Conservation (phyloP, 2,329 filamentous ascomycete genomes). For the Tolypocladium inflatum region DNA sequence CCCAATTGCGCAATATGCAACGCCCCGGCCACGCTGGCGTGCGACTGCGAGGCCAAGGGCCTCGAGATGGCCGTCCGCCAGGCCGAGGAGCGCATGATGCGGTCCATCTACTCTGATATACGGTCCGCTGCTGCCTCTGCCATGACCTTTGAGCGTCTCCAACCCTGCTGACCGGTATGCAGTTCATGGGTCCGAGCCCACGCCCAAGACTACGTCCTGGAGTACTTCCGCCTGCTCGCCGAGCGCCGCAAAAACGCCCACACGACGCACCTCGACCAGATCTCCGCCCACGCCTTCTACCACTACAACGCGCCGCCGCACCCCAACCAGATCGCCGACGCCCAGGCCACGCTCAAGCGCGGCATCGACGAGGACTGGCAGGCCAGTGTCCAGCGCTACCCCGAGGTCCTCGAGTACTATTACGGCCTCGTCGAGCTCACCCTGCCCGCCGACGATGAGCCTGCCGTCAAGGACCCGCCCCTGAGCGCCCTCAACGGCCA, state of each 20-base stretch:
- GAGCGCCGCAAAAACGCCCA: constrained; percentile 52
- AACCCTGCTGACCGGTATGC: constrained; percentile 1
- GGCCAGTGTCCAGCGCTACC: constrained; percentile 64
- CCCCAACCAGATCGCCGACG: constrained; percentile 52
- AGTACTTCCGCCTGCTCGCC: constrained; percentile 53
- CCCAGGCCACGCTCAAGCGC: constrained; percentile 57
- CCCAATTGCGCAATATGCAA: constrained; percentile 61
- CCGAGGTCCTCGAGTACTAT: constrained; percentile 75
- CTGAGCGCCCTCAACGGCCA: constrained; percentile 40
- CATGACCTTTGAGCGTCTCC: background rate
- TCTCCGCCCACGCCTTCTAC: constrained; percentile 45
- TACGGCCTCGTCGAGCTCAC: constrained; percentile 60
- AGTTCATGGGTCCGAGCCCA: constrained; percentile 56
- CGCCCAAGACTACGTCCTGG: constrained; percentile 58
- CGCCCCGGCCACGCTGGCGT: constrained; percentile 46
- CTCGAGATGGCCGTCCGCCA: constrained; percentile 53
- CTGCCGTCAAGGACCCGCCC: constrained; percentile 49
- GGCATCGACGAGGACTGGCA: constrained; percentile 76
- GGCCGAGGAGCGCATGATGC: constrained; percentile 56
- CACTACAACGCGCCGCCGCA: constrained; percentile 50
- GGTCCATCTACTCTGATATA: constrained; percentile 51
- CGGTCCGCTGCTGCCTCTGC: constrained; percentile 33
- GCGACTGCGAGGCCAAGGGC: constrained; percentile 58
- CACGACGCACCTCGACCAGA: constrained; percentile 42
- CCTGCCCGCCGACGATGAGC: constrained; percentile 53